Percentiles rank a stretch among this genome's conserved stretches.
phyloP scores from a whole-genome alignment of 129 eudicot genomes.

The Oenanthe sinensis region DNA sequence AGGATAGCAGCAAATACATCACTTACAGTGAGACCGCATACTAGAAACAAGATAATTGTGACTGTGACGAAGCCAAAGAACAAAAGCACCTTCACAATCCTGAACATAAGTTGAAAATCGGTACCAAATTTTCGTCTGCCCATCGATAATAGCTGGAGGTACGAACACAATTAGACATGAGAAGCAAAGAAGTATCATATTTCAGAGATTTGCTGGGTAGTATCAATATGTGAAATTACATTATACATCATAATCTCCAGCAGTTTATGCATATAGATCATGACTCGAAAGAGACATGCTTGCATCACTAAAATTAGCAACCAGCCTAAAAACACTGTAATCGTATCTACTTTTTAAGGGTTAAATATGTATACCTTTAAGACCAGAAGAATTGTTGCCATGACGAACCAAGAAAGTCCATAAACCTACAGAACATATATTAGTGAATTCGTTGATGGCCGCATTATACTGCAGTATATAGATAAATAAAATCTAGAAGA shows the following conservation, averaged over 20 bases:
- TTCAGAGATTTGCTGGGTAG: neutral
- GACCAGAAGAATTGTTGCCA: conserved; percentile 57
- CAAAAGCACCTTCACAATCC: conserved; percentile 89
- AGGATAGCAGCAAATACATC: conserved; percentile 79
- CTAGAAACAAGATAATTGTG: conserved; percentile 77
- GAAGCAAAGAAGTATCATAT: neutral
- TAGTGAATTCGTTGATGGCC: neutral
- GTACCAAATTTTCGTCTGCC: conserved; percentile 91
- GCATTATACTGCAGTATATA: neutral
- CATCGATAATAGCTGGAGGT: conserved; percentile 70
- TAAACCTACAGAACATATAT: conserved; percentile 44
- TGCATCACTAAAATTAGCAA: neutral
- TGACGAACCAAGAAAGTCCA: conserved; percentile 89
- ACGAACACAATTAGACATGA: conserved; percentile 10
- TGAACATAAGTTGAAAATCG: conserved; percentile 92
- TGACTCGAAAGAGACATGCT: neutral
- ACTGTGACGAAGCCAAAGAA: conserved; percentile 85
- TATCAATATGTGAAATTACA: neutral
- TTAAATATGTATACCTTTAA: conserved; percentile 49
- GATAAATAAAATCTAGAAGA: neutral
- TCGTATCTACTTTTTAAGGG: neutral
- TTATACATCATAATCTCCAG: neutral
- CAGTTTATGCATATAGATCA: neutral
- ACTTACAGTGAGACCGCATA: conserved; percentile 51
- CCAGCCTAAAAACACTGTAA: neutral